phyloP scores from a whole-genome alignment of 192 early-diverging fungal genomes.

The Kickxella alabastrina region DNA sequence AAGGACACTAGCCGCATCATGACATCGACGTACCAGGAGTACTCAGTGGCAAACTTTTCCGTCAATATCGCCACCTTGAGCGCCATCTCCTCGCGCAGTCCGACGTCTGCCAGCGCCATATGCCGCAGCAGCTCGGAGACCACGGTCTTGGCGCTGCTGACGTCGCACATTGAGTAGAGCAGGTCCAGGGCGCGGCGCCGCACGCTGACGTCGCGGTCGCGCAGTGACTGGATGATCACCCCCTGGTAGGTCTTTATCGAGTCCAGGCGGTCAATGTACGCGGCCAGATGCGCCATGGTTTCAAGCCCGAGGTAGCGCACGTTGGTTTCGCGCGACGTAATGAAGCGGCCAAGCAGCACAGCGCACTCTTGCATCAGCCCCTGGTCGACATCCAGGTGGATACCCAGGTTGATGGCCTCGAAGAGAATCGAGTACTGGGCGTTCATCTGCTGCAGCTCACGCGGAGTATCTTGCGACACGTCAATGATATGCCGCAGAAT shows the following conservation, averaged over 20 bases:
- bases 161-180: slow-evolving; percentile 96
- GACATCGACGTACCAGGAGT: slow-evolving; percentile 98
- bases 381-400: slow-evolving; percentile 88
- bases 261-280: slow-evolving; percentile 76
- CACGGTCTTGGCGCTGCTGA: slow-evolving; percentile 75
- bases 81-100: slow-evolving; percentile 95
- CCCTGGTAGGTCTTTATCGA: slow-evolving; percentile 79
- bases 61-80: slow-evolving; percentile 98
- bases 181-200: slow-evolving; percentile 91
- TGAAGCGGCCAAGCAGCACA: slow-evolving; percentile 79
- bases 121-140: slow-evolving; percentile 91
- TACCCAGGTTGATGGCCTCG: slow-evolving; percentile 94
- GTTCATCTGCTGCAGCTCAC: slow-evolving; percentile 97
- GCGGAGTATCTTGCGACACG: slow-evolving; percentile 81
- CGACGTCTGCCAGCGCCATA: slow-evolving; percentile 82
- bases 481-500: slow-evolving; percentile 80
- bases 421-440: slow-evolving; percentile 97
- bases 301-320: slow-evolving; percentile 96
- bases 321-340: slow-evolving; percentile 95
- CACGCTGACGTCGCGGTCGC: slow-evolving; percentile 98
- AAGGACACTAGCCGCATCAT: slow-evolving; percentile 93
- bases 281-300: slow-evolving; percentile 93
- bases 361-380: slow-evolving; percentile 81
- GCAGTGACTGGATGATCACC: slow-evolving; percentile 85
- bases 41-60: slow-evolving; percentile 96